Conservation (phyloP, 1,139 yeast species). For the Yamadazyma dendronema region DNA sequence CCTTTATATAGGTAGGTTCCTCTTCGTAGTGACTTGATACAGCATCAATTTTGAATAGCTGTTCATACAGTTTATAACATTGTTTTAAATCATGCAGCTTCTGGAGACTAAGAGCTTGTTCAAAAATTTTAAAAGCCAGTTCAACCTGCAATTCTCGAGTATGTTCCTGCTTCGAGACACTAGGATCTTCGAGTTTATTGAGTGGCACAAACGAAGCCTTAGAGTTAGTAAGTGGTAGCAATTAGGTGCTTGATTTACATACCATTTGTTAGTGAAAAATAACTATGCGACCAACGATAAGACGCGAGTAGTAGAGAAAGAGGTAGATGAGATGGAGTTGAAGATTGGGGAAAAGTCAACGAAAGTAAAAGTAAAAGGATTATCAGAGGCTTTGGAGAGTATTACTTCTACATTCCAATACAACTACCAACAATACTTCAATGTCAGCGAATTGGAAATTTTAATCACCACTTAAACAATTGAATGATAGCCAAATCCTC, state of each 20-base stretch:
- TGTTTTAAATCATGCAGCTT: constrained; percentile 43
- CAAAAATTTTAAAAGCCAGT: constrained; percentile 76
- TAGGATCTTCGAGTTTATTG: constrained; percentile 71
- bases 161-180: constrained; percentile 65
- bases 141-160: constrained; percentile 88
- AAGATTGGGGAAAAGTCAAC: too few relatives aligned
- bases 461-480: too few relatives aligned
- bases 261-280: constrained; percentile 1
- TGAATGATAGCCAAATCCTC: too few relatives aligned
- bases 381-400: too few relatives aligned
- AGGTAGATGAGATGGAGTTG: too few relatives aligned
- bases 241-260: too few relatives aligned
- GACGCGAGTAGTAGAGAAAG: too few relatives aligned
- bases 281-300: too few relatives aligned
- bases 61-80: constrained; percentile 58
- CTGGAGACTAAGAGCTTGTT: constrained; percentile 65
- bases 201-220: constrained; percentile 77
- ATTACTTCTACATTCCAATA: too few relatives aligned
- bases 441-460: too few relatives aligned
- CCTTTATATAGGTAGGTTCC: constrained; percentile 38
- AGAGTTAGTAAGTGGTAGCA: constrained; percentile 10
- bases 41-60: constrained; percentile 67
- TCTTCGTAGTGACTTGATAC: constrained; percentile 51
- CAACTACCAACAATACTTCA: too few relatives aligned
- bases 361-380: too few relatives aligned